Percentiles rank a stretch among this genome's conserved stretches.
Conservation (phyloP, 345 rosid genomes). For the Litchi chinensis region DNA sequence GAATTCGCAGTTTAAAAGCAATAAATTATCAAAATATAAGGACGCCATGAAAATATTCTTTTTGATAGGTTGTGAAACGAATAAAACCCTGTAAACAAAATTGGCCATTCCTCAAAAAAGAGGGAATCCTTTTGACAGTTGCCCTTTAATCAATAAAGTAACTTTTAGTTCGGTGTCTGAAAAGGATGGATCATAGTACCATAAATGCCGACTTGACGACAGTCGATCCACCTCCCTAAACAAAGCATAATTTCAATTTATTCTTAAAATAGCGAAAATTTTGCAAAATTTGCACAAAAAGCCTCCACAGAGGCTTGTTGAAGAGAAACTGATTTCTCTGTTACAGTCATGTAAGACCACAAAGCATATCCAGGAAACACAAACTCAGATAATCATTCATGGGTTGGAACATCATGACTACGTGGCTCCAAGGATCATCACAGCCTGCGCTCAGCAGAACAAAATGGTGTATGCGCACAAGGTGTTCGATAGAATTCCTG, state of each 20-base stretch:
- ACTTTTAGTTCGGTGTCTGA: too few species aligned
- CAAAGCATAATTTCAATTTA: background rate
- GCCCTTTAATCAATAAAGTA: too few species aligned
- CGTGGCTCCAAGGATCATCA: constrained; percentile 49
- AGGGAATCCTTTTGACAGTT: too few species aligned
- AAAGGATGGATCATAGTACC: too few species aligned
- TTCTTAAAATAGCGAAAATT: constrained; percentile 38
- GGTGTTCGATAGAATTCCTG: constrained; percentile 66
- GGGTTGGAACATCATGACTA: constrained; percentile 49
- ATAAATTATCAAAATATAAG: too few species aligned
- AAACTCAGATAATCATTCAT: constrained; percentile 41
- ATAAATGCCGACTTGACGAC: background rate
- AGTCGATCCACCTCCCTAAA: too few species aligned
- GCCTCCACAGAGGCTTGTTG: constrained; percentile 44
- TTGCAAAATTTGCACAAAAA: constrained; percentile 24
- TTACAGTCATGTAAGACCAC: constrained; percentile 62
- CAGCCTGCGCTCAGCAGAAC: constrained; percentile 24
- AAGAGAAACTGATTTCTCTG: constrained; percentile 56
- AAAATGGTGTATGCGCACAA: constrained; percentile 51
- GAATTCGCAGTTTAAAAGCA: too few species aligned
- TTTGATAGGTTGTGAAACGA: too few species aligned
- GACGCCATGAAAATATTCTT: too few species aligned
- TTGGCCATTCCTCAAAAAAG: too few species aligned
- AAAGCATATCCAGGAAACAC: constrained; percentile 61
- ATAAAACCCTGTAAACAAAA: too few species aligned